These are phyloP conservation scores for Gamsiella multidivaricata DNA, from an alignment of 192 early-diverging fungal genomes.

Conservation along the genomic window DNA sequence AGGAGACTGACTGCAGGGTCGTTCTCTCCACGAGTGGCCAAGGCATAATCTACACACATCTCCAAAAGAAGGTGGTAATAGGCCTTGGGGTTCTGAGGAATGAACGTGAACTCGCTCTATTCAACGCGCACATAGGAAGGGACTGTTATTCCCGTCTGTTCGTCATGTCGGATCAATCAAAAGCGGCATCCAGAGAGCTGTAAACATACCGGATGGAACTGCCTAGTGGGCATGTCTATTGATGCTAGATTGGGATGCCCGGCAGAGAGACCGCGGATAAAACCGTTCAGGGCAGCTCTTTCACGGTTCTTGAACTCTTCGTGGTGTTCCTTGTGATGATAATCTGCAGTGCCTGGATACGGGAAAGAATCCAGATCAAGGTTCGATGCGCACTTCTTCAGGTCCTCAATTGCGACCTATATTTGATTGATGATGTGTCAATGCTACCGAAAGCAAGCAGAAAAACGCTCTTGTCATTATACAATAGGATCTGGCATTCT, in stretches of 20 bases:
- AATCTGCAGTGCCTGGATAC: constrained; percentile 60
- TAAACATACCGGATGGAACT: constrained; percentile 29
- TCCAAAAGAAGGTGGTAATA: constrained; percentile 71
- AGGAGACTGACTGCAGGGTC: constrained; percentile 57
- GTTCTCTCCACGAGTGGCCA: constrained; percentile 41
- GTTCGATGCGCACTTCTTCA: constrained; percentile 62
- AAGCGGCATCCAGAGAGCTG: neutral
- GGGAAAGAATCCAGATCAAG: constrained; percentile 63
- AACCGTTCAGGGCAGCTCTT: constrained; percentile 22
- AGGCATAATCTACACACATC: constrained; percentile 72
- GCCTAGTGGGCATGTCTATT: constrained; percentile 23
- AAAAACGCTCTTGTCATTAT: too few relatives aligned
- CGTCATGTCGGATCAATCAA: too few relatives aligned
- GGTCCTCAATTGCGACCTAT: constrained; percentile 58
- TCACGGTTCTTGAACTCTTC: constrained; percentile 59
- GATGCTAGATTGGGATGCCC: constrained; percentile 16
- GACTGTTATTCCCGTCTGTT: constrained; percentile 1
- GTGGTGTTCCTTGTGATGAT: constrained; percentile 65
- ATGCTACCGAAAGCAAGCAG: too few relatives aligned
- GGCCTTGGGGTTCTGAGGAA: constrained; percentile 67
- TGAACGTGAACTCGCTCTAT: constrained; percentile 60
- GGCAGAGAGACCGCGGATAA: constrained; percentile 36
- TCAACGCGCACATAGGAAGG: neutral
- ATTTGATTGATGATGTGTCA: too few relatives aligned
- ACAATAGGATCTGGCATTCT: too few relatives aligned